Evolutionary conservation across 148 eudicot genomes (phyloP), one percentile per base, ranked within the genome.

Genomic region (Rhododendron ovatum): DNA sequence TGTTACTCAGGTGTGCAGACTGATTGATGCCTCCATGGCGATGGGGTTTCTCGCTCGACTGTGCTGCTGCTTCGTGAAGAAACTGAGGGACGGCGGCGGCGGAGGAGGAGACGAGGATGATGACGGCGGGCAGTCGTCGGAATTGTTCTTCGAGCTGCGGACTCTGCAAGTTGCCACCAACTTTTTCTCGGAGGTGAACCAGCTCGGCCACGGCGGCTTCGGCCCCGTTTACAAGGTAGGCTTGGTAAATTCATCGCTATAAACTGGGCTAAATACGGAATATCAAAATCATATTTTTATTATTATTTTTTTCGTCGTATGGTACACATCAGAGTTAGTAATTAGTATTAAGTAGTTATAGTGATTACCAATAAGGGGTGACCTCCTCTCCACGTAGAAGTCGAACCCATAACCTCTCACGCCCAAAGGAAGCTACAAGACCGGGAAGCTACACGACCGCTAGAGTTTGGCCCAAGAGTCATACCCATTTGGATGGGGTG

Each of bases 221-320:
- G 95, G 95, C 57, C 93, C 94, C 61, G 95, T 93, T 86, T 93
- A 89, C 80, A 91, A 90, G 95, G 95, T 93, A 87, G 14, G 71
- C 11, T 53, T 8, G 30, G 48, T 30, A 3, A 73, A 74, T 75
- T 11, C 55, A 20, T 13, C 4, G 22, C 45, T 84, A 5, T 9
- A 15, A 74, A 41, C 17, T 22, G 28, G 78, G 74, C 28, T 35
- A 11, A 48, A 17, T 67, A 45, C 24, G 43, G 45, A 41, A 5
- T 41, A 41, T 41, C 8, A 45, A 57, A 43, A 45, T 45, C 1
- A 0, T 12, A n/a, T 0, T 18, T 18, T 15, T 41, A 7, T 20
- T 35, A 35, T 3, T 5, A 41, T 41, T 0, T 41, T 41, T 41
- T 41, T 41, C 43, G 43, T 41, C 43, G 6, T 41, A 5, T 41